Evolutionary conservation across 352 stramenopile genomes (phyloP).

Genomic region (Phytophthora foliorum): DNA sequence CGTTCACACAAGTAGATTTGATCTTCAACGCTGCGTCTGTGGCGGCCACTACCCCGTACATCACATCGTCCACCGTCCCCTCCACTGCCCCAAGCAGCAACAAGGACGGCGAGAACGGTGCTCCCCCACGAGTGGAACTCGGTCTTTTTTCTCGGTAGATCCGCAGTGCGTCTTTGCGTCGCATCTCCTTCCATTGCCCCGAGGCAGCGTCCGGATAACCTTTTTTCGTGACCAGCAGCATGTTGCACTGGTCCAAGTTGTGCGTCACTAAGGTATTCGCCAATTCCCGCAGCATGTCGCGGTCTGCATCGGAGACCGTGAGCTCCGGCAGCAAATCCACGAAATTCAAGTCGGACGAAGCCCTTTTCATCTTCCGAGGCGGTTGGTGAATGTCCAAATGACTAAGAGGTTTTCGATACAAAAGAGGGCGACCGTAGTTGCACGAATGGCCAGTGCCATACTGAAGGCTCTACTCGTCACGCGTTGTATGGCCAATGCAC

Average conservation of each 20-base stretch:
- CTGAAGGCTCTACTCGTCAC: neutral
- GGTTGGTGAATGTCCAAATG: slow-evolving; percentile 7
- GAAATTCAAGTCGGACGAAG: slow-evolving; percentile 1
- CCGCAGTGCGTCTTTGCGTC: slow-evolving; percentile 31
- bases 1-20: slow-evolving; percentile 50
- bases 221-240: slow-evolving; percentile 40
- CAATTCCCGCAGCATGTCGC: slow-evolving; percentile 31
- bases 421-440: neutral
- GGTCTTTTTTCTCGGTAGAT: slow-evolving; percentile 43
- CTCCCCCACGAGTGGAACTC: neutral
- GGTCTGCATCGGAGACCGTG: slow-evolving; percentile 23
- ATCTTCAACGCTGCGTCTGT: slow-evolving; percentile 49
- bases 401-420: slow-evolving; percentile 5
- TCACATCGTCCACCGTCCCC: slow-evolving; percentile 60
- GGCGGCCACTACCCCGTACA: slow-evolving; percentile 52
- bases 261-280: slow-evolving; percentile 33
- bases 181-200: slow-evolving; percentile 44
- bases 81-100: slow-evolving; percentile 52
- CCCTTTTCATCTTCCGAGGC: slow-evolving; percentile 8
- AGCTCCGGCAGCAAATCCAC: slow-evolving; percentile 17
- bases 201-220: slow-evolving; percentile 25
- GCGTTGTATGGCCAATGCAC: neutral
- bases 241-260: slow-evolving; percentile 44
- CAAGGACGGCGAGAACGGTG: slow-evolving; percentile 44
- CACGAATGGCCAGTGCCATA: neutral